Base-by-base conservation (phyloP, 2,329 filamentous ascomycete genomes). In the Beauveria bassiana region DNA sequence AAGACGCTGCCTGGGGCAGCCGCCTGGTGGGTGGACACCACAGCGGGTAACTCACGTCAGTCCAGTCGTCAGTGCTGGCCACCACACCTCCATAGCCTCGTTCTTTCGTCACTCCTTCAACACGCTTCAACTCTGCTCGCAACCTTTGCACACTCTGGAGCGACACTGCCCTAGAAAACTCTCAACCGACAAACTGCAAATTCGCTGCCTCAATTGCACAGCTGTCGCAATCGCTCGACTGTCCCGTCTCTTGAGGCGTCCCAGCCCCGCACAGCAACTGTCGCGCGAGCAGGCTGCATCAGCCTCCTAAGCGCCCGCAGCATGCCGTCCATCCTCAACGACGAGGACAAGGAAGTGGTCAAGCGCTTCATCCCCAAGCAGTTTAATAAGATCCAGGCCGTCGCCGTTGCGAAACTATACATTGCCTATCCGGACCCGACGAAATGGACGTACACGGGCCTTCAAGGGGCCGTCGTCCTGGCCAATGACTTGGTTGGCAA, bases 321-420 rank as follows among this genome's bases (percentile, higher is more conserved):
- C 66, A 85, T 85, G 83, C 82, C 83, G 69, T 84, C 83, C 47
- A 82, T 96, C 66, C 85, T 99, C 62, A 90, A 82, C 73, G 93
- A 97, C 71, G 89, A 93, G 70, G 95, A 99, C 79, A 97, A 96
- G 82, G 90, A 96, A 78, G 96, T 87, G 64, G 93, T 99, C 76
- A 96, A 96, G 80, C 88, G 95, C 73, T 89, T 88, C 68, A 91
- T 99, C 60, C 93, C 95, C 64, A 97, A 96, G 75, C 86, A 91
- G 65, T 87, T 87, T 70, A 99, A 98, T 86, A 98, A 98, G 81
- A 98, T 99, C 75, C 90, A 96, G 67, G 92, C 93, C 64, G 93
- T 96, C 66, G 95, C 91, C 63, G 93, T 98, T 67, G 93, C 92
- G 64, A 88, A 89, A 72, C 87, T 99, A 68, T 98, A 97, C 76